Percentiles rank a stretch among this genome's conserved stretches.
These are phyloP conservation scores for Santalum album DNA, from an alignment of 164 flowering plant species.

Conservation along the genomic window DNA sequence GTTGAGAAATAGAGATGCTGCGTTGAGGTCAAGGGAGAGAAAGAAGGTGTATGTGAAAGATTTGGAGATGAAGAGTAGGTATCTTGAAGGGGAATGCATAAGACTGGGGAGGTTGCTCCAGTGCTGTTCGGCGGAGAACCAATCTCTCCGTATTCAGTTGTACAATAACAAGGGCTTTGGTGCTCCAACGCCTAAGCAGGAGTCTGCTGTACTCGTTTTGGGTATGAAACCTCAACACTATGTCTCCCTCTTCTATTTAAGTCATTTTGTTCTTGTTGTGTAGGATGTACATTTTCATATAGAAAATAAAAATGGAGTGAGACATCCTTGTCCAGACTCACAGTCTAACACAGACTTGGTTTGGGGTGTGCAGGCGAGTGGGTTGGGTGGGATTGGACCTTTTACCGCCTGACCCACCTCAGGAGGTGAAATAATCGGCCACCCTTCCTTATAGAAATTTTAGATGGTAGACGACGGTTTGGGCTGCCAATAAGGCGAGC, in stretches of 20 bases:
- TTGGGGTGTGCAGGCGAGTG: too few relatives aligned
- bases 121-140: constrained; percentile 67
- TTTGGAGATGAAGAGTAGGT: constrained; percentile 77
- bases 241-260: neutral
- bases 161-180: constrained; percentile 38
- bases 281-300: too few relatives aligned
- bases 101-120: constrained; percentile 63
- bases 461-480: too few relatives aligned
- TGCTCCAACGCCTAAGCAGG: constrained; percentile 76
- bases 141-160: constrained; percentile 51
- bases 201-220: constrained; percentile 99
- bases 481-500: too few relatives aligned
- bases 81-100: constrained; percentile 71
- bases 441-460: too few relatives aligned
- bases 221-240: constrained; percentile 35
- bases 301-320: too few relatives aligned
- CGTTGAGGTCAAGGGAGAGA: constrained; percentile 88
- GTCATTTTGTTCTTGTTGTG: neutral
- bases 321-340: too few relatives aligned
- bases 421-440: too few relatives aligned
- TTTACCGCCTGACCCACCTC: too few relatives aligned
- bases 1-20: constrained; percentile 85
- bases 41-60: constrained; percentile 73
- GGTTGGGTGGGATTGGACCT: too few relatives aligned
- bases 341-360: too few relatives aligned